Conservation (phyloP, 2,329 filamentous ascomycete genomes). For the Cadophora sp. region DNA sequence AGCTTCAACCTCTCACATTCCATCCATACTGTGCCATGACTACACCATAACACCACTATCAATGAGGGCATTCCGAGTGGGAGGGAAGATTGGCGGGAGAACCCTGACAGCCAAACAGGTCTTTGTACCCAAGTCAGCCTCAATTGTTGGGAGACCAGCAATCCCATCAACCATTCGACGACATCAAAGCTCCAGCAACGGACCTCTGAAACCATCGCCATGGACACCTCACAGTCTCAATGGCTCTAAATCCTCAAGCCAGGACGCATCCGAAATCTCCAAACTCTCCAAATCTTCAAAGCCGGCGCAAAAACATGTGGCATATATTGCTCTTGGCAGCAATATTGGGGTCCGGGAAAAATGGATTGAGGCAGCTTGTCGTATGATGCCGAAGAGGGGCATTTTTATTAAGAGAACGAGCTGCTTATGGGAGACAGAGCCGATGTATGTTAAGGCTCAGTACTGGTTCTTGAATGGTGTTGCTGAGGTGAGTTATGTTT, state of each 20-base stretch:
- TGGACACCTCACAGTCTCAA: conserved; percentile 33
- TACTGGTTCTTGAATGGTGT: conserved; percentile 89
- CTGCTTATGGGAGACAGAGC: conserved; percentile 89
- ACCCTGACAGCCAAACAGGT: conserved; percentile 10
- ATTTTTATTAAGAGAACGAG: conserved; percentile 83
- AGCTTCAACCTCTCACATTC: conserved; percentile 4
- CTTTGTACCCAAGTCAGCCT: background rate
- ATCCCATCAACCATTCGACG: conserved; percentile 1
- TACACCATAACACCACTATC: conserved; percentile 5
- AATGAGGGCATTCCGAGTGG: conserved; percentile 29
- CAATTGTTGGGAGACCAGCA: background rate
- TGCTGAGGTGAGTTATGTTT: conserved; percentile 73
- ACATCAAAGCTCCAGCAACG: conserved; percentile 20
- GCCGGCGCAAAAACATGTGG: conserved; percentile 46
- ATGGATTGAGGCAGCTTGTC: conserved; percentile 85
- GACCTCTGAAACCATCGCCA: conserved; percentile 13
- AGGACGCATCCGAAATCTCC: background rate
- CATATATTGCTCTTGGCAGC: conserved; percentile 89
- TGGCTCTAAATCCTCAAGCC: conserved; percentile 9
- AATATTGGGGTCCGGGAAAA: conserved; percentile 87
- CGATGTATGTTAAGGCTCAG: conserved; percentile 96
- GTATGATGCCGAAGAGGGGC: conserved; percentile 73
- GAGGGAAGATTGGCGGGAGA: conserved; percentile 14
- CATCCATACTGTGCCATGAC: background rate
- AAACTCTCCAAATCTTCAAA: conserved; percentile 3